Conservation (phyloP, 352 stramenopile species). For the Phytophthora ohioensis region DNA sequence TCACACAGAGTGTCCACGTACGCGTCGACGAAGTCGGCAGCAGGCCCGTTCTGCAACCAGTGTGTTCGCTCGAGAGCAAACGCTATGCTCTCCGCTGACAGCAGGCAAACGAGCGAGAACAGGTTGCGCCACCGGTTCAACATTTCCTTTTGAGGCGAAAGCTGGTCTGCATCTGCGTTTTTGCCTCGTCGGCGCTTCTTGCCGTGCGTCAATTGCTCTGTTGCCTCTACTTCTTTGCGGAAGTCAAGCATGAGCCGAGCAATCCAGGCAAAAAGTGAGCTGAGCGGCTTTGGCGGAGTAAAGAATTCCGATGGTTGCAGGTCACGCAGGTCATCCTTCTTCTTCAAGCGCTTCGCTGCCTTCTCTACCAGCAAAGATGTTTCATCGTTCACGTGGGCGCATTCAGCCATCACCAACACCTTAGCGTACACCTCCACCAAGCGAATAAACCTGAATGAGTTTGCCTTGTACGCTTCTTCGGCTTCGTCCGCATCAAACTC, state of each 20-base stretch:
- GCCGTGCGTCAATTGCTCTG: slow-evolving; percentile 44
- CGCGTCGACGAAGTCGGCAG: slow-evolving; percentile 52
- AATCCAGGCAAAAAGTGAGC: slow-evolving; percentile 62
- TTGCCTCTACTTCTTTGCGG: slow-evolving; percentile 45
- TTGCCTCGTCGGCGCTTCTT: slow-evolving; percentile 64
- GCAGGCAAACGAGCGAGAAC: slow-evolving; percentile 67
- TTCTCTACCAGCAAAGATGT: slow-evolving; percentile 60
- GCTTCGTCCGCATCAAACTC: slow-evolving; percentile 53
- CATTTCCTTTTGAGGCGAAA: slow-evolving; percentile 49
- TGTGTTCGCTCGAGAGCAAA: slow-evolving; percentile 64
- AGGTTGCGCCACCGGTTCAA: slow-evolving; percentile 77
- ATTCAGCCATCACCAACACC: slow-evolving; percentile 62
- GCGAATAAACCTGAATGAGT: slow-evolving; percentile 71
- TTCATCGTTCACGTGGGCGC: slow-evolving; percentile 55
- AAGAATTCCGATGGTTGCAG: slow-evolving; percentile 76
- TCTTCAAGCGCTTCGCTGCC: slow-evolving; percentile 44
- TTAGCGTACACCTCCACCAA: slow-evolving; percentile 81
- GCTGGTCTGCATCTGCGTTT: slow-evolving; percentile 37
- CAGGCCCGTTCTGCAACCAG: slow-evolving; percentile 50
- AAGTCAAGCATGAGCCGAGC: slow-evolving; percentile 61
- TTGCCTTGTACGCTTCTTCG: slow-evolving; percentile 50
- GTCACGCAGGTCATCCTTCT: slow-evolving; percentile 52
- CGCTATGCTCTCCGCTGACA: slow-evolving; percentile 68
- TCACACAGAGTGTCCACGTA: slow-evolving; percentile 58
- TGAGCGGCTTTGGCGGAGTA: slow-evolving; percentile 53